These are phyloP conservation scores for Vitis cinerea DNA, from an alignment of 164 flowering plant species.

Conservation along the genomic window DNA sequence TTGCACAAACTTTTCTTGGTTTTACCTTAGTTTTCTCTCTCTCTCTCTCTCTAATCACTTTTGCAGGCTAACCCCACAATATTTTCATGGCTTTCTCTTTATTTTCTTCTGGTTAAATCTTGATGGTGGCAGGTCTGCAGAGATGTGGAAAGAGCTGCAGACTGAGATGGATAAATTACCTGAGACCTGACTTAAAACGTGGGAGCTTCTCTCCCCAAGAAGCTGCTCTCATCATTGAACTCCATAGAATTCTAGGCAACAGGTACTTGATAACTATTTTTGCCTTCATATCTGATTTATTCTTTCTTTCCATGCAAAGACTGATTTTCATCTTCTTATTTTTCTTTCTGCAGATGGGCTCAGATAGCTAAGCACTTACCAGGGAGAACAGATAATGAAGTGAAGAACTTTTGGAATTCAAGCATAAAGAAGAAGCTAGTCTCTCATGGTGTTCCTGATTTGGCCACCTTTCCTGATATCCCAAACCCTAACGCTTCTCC, in stretches of 20 bases:
- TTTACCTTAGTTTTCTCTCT: too few species aligned
- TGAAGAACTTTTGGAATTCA: conserved; percentile 94
- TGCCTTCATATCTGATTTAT: neutral
- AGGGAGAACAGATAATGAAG: conserved; percentile 95
- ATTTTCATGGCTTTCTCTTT: neutral
- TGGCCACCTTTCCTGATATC: conserved; percentile 8
- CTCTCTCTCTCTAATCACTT: too few species aligned
- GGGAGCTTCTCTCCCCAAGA: conserved; percentile 81
- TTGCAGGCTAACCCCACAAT: too few species aligned
- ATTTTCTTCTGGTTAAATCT: neutral
- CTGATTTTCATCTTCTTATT: neutral
- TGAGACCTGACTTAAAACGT: conserved; percentile 85
- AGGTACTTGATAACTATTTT: conserved; percentile 35
- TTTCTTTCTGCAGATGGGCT: conserved; percentile 63
- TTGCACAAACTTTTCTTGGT: too few species aligned
- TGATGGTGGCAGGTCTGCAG: conserved; percentile 52
- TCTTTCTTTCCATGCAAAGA: neutral
- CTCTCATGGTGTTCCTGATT: conserved; percentile 27
- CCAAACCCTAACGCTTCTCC: conserved; percentile 17
- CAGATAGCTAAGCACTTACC: conserved; percentile 87
- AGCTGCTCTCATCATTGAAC: conserved; percentile 80
- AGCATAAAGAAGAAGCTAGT: conserved; percentile 79
- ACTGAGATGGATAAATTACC: conserved; percentile 84
- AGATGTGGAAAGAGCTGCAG: conserved; percentile 97
- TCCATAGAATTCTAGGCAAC: conserved; percentile 80